Conservation (phyloP, 2,329 filamentous ascomycete species). For the Trichoderma guizhouense region DNA sequence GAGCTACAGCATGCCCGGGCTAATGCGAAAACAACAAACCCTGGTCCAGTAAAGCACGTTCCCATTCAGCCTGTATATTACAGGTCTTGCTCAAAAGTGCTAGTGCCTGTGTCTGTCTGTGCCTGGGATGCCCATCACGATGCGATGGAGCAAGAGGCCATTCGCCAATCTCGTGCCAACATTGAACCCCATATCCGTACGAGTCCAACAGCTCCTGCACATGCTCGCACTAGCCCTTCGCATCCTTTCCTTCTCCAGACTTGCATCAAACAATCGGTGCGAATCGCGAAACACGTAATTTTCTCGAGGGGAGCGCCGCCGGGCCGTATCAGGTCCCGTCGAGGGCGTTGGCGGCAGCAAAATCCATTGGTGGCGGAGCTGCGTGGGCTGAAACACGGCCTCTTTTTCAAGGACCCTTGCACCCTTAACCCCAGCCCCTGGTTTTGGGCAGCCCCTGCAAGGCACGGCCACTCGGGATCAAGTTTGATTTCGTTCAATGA, state of each 20-base stretch:
- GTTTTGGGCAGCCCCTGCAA: neutral
- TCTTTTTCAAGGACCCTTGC: neutral
- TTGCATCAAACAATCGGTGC: conserved; percentile 8
- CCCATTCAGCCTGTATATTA: neutral
- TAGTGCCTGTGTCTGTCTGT: neutral
- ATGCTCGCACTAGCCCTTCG: neutral
- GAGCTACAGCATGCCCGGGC: neutral
- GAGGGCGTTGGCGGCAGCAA: neutral
- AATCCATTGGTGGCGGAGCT: conserved; percentile 5
- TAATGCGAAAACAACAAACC: neutral
- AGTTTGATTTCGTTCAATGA: neutral
- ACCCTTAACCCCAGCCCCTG: neutral
- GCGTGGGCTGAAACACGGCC: conserved; percentile 11
- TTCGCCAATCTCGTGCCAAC: conserved; percentile 2
- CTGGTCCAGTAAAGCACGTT: neutral
- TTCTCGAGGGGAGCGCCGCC: conserved; percentile 5
- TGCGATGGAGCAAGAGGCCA: neutral
- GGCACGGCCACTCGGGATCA: neutral
- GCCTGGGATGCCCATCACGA: neutral
- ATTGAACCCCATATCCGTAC: neutral
- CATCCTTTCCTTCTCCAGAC: neutral
- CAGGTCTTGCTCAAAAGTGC: neutral
- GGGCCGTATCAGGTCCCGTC: neutral
- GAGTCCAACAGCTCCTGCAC: neutral
- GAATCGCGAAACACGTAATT: conserved; percentile 6